Conservation (phyloP, 768 basidiomycete species). For the Tricholoma terreum region DNA sequence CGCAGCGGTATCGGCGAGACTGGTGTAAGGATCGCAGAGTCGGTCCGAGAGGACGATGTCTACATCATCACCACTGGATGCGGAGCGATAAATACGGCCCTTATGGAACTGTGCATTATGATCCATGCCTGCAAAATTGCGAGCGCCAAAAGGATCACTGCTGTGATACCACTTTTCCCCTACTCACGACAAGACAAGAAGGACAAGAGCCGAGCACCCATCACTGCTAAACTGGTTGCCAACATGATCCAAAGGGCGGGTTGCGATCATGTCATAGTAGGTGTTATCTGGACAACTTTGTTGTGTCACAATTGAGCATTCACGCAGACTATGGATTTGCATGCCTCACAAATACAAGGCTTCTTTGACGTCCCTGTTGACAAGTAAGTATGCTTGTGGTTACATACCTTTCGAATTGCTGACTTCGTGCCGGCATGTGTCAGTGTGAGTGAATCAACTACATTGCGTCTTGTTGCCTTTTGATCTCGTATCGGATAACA, state of each 20-base stretch:
- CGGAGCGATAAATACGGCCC: conserved; percentile 82
- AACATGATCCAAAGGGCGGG: conserved; percentile 94
- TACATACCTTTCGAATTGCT: conserved; percentile 8
- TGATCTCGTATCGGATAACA: conserved; percentile 24
- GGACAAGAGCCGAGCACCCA: conserved; percentile 97
- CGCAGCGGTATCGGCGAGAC: conserved; percentile 91
- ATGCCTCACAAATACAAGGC: conserved; percentile 98
- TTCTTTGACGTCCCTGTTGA: conserved; percentile 99
- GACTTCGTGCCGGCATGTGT: conserved; percentile 1
- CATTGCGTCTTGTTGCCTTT: conserved; percentile 1
- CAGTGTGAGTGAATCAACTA: conserved; percentile 45
- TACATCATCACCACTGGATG: conserved; percentile 97
- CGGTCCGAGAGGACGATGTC: conserved; percentile 96
- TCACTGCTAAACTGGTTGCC: conserved; percentile 96
- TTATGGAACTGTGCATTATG: conserved; percentile 99
- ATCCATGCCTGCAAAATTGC: conserved; percentile 99
- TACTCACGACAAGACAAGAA: conserved; percentile 99
- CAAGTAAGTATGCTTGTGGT: conserved; percentile 69
- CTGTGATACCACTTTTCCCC: conserved; percentile 96
- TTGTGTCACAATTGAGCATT: conserved; percentile 7
- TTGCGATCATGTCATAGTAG: conserved; percentile 94
- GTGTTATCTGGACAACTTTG: conserved; percentile 26
- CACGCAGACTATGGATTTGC: conserved; percentile 92
- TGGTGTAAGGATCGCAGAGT: conserved; percentile 87
- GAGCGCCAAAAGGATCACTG: conserved; percentile 96